These are phyloP conservation scores for Naematelia aurantialba DNA, from an alignment of 768 basidiomycete genomes.

Conservation along the genomic window DNA sequence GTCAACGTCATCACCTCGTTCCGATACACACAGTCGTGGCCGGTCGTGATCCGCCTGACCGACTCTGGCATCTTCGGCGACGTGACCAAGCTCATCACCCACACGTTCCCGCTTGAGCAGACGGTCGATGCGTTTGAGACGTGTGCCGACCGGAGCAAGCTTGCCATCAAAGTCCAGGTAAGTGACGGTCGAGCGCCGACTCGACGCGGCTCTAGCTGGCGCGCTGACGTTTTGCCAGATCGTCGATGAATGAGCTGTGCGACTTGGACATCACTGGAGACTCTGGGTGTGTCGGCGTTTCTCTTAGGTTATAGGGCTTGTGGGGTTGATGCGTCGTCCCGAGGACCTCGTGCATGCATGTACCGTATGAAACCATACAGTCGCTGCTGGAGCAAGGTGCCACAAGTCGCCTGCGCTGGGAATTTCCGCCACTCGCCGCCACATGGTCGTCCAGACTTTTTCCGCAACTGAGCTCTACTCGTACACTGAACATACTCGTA, in stretches of 20 bases:
- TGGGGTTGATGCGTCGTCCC: too few relatives aligned
- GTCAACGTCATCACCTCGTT: constrained; percentile 34
- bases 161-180: constrained; percentile 47
- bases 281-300: too few relatives aligned
- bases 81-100: constrained; percentile 31
- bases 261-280: too few relatives aligned
- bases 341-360: neutral
- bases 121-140: constrained; percentile 33
- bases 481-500: too few relatives aligned
- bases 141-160: constrained; percentile 28
- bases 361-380: neutral
- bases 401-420: neutral
- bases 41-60: constrained; percentile 27
- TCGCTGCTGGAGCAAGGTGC: neutral
- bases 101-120: constrained; percentile 27
- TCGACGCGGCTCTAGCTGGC: too few relatives aligned
- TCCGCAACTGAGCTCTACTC: neutral
- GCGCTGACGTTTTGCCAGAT: too few relatives aligned
- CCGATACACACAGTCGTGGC: constrained; percentile 33
- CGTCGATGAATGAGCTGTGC: constrained; percentile 9
- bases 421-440: neutral
- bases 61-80: constrained; percentile 20
- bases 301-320: too few relatives aligned
- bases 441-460: neutral
- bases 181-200: neutral